Evolutionary conservation across 805 yeast genomes (phyloP).

Genomic region (Diddensiella caesifluorescens): DNA sequence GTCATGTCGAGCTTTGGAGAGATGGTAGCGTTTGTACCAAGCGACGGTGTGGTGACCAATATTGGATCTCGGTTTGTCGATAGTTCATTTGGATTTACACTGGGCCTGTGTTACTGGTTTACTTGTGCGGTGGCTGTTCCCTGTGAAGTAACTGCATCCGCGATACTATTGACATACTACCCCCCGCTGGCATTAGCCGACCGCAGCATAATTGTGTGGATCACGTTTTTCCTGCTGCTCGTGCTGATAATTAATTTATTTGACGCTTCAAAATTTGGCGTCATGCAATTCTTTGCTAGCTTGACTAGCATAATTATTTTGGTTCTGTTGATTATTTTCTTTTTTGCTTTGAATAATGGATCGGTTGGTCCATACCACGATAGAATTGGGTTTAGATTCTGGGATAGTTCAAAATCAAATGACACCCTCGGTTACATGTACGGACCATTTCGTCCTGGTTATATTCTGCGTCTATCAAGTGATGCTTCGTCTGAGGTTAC

Average conservation of each 20-base stretch:
- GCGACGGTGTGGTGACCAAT: conserved; percentile 75
- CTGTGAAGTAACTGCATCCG: conserved; percentile 74
- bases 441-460: conserved; percentile 64
- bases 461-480: conserved; percentile 36
- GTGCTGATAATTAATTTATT: conserved; percentile 50
- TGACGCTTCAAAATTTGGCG: conserved; percentile 71
- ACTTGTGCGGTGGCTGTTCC: conserved; percentile 70
- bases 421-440: conserved; percentile 44
- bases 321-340: conserved; percentile 47
- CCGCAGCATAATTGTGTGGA: conserved; percentile 59
- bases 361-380: conserved; percentile 41
- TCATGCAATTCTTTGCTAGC: conserved; percentile 57
- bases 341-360: conserved; percentile 52
- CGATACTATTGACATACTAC: conserved; percentile 69
- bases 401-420: conserved; percentile 54
- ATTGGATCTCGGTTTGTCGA: conserved; percentile 64
- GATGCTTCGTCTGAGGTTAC: conserved; percentile 38
- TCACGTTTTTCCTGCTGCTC: conserved; percentile 49
- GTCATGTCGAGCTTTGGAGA: conserved; percentile 75
- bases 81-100: conserved; percentile 54
- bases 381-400: conserved; percentile 61
- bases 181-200: conserved; percentile 45
- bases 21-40: conserved; percentile 72
- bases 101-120: conserved; percentile 70
- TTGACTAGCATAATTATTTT: conserved; percentile 44